Evolutionary conservation across 1,139 yeast genomes (phyloP).

Genomic region (Candida labiduridarum): DNA sequence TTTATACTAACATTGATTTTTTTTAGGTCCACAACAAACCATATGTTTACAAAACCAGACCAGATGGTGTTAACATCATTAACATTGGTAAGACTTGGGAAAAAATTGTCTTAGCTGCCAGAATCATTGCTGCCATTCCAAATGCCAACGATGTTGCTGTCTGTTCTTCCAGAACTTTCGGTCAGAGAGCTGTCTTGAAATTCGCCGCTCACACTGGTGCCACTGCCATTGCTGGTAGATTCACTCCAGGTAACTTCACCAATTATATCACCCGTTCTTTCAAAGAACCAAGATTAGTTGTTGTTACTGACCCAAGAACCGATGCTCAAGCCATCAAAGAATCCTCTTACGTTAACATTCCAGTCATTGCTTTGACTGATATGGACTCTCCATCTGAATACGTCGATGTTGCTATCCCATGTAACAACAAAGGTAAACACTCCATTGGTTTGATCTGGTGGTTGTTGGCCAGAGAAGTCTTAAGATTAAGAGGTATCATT

Average conservation of each 20-base stretch:
- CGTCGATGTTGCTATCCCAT: conserved; percentile 99
- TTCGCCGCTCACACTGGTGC: conserved; percentile 99
- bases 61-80: conserved; percentile 99
- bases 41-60: conserved; percentile 98
- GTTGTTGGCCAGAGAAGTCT: conserved; percentile 98
- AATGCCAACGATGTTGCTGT: conserved; percentile 98
- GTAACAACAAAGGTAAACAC: conserved; percentile 99
- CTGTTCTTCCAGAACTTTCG: conserved; percentile 98
- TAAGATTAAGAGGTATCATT: conserved; percentile 97
- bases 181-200: conserved; percentile 99
- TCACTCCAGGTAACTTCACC: conserved; percentile 99
- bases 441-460: conserved; percentile 99
- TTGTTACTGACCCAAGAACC: conserved; percentile 99
- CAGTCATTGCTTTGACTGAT: conserved; percentile 98
- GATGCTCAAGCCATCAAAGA: conserved; percentile 99
- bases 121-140: conserved; percentile 99
- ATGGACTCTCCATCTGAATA: conserved; percentile 98
- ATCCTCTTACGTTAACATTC: conserved; percentile 99
- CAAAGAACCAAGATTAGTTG: conserved; percentile 99
- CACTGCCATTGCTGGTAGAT: conserved; percentile 99
- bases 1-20: conserved; percentile 37
- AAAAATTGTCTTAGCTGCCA: conserved; percentile 99
- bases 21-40: conserved; percentile 95
- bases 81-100: conserved; percentile 99
- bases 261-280: conserved; percentile 99